Percentiles rank a stretch among this genome's conserved stretches.
Evolutionary conservation across 176 grass and related monocot species (phyloP).

Genomic region (Oryza glumipatula): DNA sequence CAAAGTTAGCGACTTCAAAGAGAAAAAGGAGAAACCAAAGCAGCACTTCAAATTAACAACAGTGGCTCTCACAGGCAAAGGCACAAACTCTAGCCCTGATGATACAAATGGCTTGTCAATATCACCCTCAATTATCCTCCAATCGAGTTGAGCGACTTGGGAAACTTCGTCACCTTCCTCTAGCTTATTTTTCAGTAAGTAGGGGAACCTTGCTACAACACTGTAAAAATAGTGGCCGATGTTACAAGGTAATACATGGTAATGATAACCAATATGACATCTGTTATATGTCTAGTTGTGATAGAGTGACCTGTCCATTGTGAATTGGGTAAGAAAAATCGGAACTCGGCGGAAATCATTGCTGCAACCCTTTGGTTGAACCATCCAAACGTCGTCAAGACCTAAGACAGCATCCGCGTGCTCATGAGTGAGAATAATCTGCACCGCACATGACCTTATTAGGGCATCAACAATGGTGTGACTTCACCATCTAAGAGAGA

Average conservation of each 20-base stretch:
- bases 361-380: conserved; percentile 47
- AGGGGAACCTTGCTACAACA: conserved; percentile 63
- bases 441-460: conserved; percentile 9
- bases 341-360: conserved; percentile 56
- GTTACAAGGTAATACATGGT: neutral
- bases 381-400: conserved; percentile 74
- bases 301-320: conserved; percentile 73
- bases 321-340: conserved; percentile 79
- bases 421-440: conserved; percentile 97
- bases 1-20: neutral
- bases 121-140: conserved; percentile 76
- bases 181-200: conserved; percentile 59
- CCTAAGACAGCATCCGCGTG: conserved; percentile 88
- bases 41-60: neutral
- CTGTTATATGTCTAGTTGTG: neutral
- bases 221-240: conserved; percentile 30
- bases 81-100: conserved; percentile 78
- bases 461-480: too few relatives aligned
- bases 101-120: conserved; percentile 58
- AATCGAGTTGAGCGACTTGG: conserved; percentile 59
- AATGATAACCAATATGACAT: neutral
- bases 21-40: neutral
- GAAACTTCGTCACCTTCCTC: conserved; percentile 61
- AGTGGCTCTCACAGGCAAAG: conserved; percentile 64
- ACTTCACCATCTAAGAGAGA: too few relatives aligned